Percentiles rank a stretch among this genome's conserved stretches.
These are phyloP conservation scores for Phycomyces blakesleeanus DNA, from an alignment of 192 early-diverging fungal genomes.

Conservation along the genomic window DNA sequence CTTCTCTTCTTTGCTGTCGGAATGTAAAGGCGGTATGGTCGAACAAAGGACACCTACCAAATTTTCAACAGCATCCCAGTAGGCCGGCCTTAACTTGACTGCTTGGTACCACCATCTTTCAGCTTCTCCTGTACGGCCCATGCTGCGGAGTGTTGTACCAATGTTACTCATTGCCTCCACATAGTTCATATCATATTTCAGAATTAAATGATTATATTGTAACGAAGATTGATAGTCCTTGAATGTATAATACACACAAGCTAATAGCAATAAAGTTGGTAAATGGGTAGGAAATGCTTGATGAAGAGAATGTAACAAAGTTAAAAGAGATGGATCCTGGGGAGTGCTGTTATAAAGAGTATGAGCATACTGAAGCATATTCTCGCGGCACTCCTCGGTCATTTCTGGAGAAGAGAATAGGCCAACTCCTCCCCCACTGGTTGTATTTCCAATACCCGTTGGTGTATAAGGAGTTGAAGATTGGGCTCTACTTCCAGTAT, in stretches of 20 bases:
- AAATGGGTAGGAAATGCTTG: conserved; percentile 61
- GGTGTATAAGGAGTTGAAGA: not conserved
- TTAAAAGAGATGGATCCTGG: conserved; percentile 47
- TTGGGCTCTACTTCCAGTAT: too few species aligned
- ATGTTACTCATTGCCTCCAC: conserved; percentile 92
- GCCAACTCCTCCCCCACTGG: not conserved
- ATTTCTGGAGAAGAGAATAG: not conserved
- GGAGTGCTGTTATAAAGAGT: conserved; percentile 54
- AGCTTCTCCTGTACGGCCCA: conserved; percentile 68
- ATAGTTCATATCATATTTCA: conserved; percentile 78
- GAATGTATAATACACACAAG: conserved; percentile 83
- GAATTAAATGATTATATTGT: conserved; percentile 77
- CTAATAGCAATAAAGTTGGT: conserved; percentile 80
- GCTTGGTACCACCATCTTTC: conserved; percentile 85
- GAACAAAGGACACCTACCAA: conserved; percentile 77
- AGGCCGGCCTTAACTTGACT: conserved; percentile 78
- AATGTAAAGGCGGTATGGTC: conserved; percentile 20
- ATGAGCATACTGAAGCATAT: conserved; percentile 59
- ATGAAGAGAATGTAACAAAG: conserved; percentile 50
- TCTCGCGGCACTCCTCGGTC: conserved; percentile 44
- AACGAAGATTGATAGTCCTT: conserved; percentile 69
- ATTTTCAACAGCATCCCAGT: conserved; percentile 92
- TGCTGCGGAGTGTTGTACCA: conserved; percentile 81
- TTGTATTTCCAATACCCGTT: not conserved
- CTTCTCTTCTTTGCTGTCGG: conserved; percentile 5